Percentiles rank a stretch among this genome's conserved stretches.
Evolutionary conservation across 2,329 filamentous ascomycete genomes (phyloP).

Genomic region (Diaporthe aspalathi): DNA sequence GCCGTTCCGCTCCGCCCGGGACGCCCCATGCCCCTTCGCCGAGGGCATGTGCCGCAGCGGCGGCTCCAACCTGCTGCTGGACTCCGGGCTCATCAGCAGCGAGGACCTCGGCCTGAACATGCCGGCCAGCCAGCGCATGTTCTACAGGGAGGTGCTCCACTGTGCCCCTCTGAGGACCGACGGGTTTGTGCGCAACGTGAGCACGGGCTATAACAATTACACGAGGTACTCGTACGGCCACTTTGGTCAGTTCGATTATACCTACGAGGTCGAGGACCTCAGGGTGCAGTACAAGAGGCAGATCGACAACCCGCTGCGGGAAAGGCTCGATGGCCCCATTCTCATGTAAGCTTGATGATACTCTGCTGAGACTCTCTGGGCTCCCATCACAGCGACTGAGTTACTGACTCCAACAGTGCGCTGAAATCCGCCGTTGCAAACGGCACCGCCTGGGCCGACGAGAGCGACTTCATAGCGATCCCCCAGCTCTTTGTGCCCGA

Average conservation of each 20-base stretch:
- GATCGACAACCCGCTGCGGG: neutral
- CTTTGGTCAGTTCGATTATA: neutral
- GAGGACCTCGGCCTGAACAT: neutral
- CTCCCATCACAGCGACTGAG: too few relatives aligned
- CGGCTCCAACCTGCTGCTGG: constrained; percentile 30
- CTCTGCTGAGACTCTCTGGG: too few relatives aligned
- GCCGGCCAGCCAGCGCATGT: neutral
- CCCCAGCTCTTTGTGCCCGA: neutral
- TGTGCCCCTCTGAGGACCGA: neutral
- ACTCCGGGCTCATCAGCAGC: constrained; percentile 6
- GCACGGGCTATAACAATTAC: neutral
- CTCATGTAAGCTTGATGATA: neutral
- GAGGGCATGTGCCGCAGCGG: constrained; percentile 32
- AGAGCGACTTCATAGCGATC: neutral
- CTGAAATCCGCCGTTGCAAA: too few relatives aligned
- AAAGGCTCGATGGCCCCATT: neutral
- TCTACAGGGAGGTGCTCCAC: neutral
- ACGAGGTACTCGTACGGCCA: neutral
- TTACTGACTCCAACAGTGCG: too few relatives aligned
- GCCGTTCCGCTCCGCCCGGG: neutral
- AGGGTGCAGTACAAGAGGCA: fast-evolving
- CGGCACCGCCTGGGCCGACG: fast-evolving
- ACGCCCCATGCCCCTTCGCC: constrained; percentile 41
- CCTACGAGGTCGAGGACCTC: neutral
- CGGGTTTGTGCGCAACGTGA: neutral